Base-by-base conservation (phyloP, 2,329 filamentous ascomycete species). In the Aspergillus puulaauensis region DNA sequence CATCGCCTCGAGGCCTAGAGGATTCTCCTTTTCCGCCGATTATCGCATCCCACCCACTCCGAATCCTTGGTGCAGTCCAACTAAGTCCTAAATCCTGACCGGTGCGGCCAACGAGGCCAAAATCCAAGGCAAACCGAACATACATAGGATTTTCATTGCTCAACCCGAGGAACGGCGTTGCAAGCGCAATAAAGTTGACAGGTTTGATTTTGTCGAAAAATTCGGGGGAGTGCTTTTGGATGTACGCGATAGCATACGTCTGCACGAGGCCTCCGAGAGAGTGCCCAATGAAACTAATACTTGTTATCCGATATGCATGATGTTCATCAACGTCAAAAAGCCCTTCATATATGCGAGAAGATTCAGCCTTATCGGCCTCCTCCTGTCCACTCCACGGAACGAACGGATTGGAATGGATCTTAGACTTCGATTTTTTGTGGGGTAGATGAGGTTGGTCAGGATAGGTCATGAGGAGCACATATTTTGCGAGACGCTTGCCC, bases 101-200 rank as follows among this genome's bases (percentile, higher is more conserved):
- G 3, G 95, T 97, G 54, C 93, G 85, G n/a, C 95, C 95, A 14
- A 99, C 93, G 1, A 99, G 82, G 0, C 95, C 95, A 76, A 98
- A 96, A 72, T 99, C 95, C 3, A 99, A 80, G 0, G 95, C 95
- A 73, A 99, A 98, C 68, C 93, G 96, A 74, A 99, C 90, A 72
- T 99, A 99, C 56, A 98, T 82, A 0, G 95, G 95, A 66, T 99
- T 99, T 71, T 99, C 95, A 71, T 99, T 97, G 74, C 93, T 98
- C 39, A 98, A 79, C 0, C 93, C 93, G 1, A 98, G 78, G 64
- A 97, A 91, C 0, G 93, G 93, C 0, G 93, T 89, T 15, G 93
- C 93, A 64, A 98, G 79, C 27, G 90, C 83, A 63, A 98, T 89
- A 69, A 98, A 98, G 71, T 97, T 97, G 71, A 96, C 80, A 0